Conservation (phyloP, 2,329 filamentous ascomycete genomes). For the Ophiocordyceps camponoti-leonardi region DNA sequence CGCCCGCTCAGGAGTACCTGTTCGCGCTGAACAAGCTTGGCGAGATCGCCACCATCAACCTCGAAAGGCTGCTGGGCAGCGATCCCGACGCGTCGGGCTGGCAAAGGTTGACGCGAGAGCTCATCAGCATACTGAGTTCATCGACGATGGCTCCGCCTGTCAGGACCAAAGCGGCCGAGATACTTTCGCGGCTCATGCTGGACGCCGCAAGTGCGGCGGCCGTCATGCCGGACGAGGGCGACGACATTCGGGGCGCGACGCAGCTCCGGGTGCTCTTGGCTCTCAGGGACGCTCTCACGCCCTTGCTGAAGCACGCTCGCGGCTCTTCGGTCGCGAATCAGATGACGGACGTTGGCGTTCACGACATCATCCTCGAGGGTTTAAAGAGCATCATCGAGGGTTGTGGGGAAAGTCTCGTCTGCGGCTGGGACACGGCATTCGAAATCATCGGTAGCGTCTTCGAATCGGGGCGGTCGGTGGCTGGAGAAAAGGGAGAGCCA, state of each 20-base stretch:
- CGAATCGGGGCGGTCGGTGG: slow-evolving; percentile 20
- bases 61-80: slow-evolving; percentile 54
- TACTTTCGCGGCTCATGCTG: slow-evolving; percentile 39
- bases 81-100: slow-evolving; percentile 57
- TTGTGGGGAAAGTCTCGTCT: slow-evolving; percentile 66
- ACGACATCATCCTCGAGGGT: slow-evolving; percentile 62
- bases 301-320: slow-evolving; percentile 35
- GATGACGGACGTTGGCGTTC: slow-evolving; percentile 58
- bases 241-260: slow-evolving; percentile 35
- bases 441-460: slow-evolving; percentile 76
- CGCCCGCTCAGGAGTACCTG: slow-evolving; percentile 42
- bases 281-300: slow-evolving; percentile 39
- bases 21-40: slow-evolving; percentile 59
- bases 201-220: slow-evolving; percentile 41
- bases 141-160: slow-evolving; percentile 30
- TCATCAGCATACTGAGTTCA: slow-evolving; percentile 33
- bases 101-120: slow-evolving; percentile 42
- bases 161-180: slow-evolving; percentile 43
- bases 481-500: slow-evolving; percentile 15
- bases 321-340: slow-evolving; percentile 38
- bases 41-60: slow-evolving; percentile 56
- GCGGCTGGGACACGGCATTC: slow-evolving; percentile 76
- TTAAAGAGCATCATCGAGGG: slow-evolving; percentile 73
- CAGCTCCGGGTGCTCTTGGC: slow-evolving; percentile 58
- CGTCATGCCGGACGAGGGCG: slow-evolving; percentile 25